Percentiles rank a stretch among this genome's conserved stretches.
Conservation (phyloP, 192 early-diverging fungal genomes). For the Podila minutissima region DNA sequence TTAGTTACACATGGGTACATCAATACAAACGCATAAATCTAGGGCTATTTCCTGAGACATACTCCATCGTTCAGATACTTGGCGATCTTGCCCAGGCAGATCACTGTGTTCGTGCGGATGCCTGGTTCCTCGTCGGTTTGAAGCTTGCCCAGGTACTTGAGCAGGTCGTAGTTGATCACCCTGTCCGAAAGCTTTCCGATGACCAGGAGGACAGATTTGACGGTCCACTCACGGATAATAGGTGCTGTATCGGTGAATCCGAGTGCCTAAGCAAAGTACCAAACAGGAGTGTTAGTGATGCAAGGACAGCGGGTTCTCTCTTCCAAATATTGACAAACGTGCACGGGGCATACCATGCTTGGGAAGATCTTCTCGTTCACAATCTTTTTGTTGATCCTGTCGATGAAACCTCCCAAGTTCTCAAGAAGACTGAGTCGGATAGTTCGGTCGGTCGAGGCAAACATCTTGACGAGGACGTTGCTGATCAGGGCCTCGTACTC, state of each 20-base stretch:
- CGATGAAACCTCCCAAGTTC: conserved; percentile 77
- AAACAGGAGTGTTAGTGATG: no score
- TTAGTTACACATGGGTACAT: no score
- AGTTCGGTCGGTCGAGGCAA: conserved; percentile 85
- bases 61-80: conserved; percentile 79
- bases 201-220: conserved; percentile 84
- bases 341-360: conserved; percentile 64
- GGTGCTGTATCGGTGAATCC: conserved; percentile 91
- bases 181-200: conserved; percentile 70
- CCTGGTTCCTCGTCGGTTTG: conserved; percentile 93
- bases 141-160: conserved; percentile 89
- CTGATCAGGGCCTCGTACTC: conserved; percentile 79
- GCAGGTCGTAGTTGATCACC: conserved; percentile 84
- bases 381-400: conserved; percentile 70
- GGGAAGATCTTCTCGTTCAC: conserved; percentile 89
- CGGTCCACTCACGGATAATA: conserved; percentile 90
- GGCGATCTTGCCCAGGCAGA: conserved; percentile 94
- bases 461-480: conserved; percentile 84
- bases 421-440: conserved; percentile 90
- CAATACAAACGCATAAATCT: no score
- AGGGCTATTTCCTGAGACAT: conserved; percentile 22
- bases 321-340: no score
- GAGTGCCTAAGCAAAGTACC: conserved; percentile 58
- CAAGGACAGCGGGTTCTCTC: no score
- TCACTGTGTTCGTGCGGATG: conserved; percentile 95